These are phyloP conservation scores for Clathrus columnatus DNA, from an alignment of 768 basidiomycete genomes.

Conservation along the genomic window DNA sequence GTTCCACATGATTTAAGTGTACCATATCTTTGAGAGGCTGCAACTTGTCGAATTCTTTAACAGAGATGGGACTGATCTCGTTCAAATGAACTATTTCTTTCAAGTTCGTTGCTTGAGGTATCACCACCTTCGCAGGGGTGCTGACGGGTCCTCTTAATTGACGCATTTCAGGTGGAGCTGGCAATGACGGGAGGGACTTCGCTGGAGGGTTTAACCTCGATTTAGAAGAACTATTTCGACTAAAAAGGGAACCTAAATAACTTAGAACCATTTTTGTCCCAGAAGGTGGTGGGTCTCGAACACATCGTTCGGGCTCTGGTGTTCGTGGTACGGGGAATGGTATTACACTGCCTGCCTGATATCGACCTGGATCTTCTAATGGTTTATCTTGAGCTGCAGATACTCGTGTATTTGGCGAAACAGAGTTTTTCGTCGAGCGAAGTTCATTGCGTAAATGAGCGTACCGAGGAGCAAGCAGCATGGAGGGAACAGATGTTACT, in stretches of 20 bases:
- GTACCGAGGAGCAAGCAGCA: constrained; percentile 46
- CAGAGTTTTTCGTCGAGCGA: constrained; percentile 26
- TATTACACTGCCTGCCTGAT: constrained; percentile 6
- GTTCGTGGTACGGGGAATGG: constrained; percentile 13
- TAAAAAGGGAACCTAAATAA: constrained; percentile 13
- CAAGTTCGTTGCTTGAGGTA: constrained; percentile 39
- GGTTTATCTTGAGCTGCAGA: neutral
- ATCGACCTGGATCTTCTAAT: neutral
- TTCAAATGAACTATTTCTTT: constrained; percentile 55
- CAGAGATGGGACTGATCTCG: constrained; percentile 34
- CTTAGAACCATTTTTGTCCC: constrained; percentile 10
- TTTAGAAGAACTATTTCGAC: constrained; percentile 12
- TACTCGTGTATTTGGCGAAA: neutral
- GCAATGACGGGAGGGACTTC: constrained; percentile 37
- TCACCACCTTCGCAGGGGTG: constrained; percentile 48
- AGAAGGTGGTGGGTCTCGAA: constrained; percentile 2
- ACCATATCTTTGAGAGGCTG: constrained; percentile 37
- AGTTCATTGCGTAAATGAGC: constrained; percentile 47
- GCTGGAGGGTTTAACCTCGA: constrained; percentile 16
- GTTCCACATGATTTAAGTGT: constrained; percentile 41
- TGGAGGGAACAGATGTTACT: constrained; percentile 26
- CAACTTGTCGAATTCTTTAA: constrained; percentile 21
- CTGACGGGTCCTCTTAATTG: constrained; percentile 47
- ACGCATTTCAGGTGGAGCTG: constrained; percentile 40
- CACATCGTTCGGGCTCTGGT: neutral